Percentiles rank a stretch among this genome's conserved stretches.
Conservation (phyloP, 805 yeast species). For the Saccharomycopsis olivae region DNA sequence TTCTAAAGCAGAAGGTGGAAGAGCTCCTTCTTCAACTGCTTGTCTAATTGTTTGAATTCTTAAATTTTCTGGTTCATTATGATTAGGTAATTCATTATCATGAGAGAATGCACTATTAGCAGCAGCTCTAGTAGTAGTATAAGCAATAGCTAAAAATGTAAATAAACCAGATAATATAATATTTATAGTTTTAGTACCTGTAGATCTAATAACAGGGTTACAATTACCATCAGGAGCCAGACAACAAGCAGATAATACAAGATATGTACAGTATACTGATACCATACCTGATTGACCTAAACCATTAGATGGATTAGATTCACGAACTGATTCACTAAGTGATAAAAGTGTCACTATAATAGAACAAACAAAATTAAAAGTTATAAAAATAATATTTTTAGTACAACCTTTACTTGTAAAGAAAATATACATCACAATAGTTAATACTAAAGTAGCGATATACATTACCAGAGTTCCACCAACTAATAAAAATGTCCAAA, state of each 20-base stretch:
- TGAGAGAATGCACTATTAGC: conserved; percentile 60
- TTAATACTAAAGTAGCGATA: conserved; percentile 57
- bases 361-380: conserved; percentile 60
- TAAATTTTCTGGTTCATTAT: conserved; percentile 51
- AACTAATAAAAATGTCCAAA: conserved; percentile 74
- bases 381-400: conserved; percentile 82
- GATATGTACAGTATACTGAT: conserved; percentile 81
- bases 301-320: conserved; percentile 89
- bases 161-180: conserved; percentile 84
- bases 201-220: conserved; percentile 82
- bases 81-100: conserved; percentile 24
- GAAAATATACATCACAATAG: conserved; percentile 67
- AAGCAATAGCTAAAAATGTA: conserved; percentile 91
- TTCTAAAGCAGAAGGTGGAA: conserved; percentile 83
- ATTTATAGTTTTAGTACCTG: conserved; percentile 83
- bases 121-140: conserved; percentile 95
- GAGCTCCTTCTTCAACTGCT: conserved; percentile 93
- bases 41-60: conserved; percentile 80
- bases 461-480: conserved; percentile 89
- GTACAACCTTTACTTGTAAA: conserved; percentile 77
- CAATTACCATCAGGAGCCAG: conserved; percentile 96
- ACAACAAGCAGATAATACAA: conserved; percentile 85
- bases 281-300: conserved; percentile 96
- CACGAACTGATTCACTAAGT: conserved; percentile 77
- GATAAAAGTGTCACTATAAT: conserved; percentile 59